Conservation (phyloP, 352 stramenopile species). For the Pythium sukuiense region DNA sequence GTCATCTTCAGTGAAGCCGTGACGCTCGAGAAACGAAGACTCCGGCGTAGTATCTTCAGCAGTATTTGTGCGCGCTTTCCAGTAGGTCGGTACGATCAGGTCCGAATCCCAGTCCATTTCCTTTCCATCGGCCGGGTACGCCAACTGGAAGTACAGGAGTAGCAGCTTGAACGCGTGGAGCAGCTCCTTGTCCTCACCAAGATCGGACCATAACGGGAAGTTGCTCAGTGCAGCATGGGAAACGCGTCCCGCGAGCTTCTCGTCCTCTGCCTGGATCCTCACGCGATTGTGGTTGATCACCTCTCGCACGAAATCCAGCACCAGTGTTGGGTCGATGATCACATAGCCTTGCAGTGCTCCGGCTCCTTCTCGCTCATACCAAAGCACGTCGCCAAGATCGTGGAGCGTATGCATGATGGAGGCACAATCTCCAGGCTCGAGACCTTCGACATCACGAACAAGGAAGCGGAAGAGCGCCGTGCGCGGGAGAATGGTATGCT, state of each 20-base stretch:
- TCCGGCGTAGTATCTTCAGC: neutral
- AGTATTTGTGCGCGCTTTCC: neutral
- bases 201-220: slow-evolving; percentile 14
- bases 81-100: slow-evolving; percentile 17
- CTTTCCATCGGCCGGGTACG: slow-evolving; percentile 17
- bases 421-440: slow-evolving; percentile 10
- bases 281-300: neutral
- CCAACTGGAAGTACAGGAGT: slow-evolving; percentile 22
- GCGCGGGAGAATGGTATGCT: slow-evolving; percentile 19
- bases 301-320: slow-evolving; percentile 18
- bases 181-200: slow-evolving; percentile 14
- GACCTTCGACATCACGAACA: no score
- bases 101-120: slow-evolving; percentile 24
- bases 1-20: slow-evolving; percentile 4
- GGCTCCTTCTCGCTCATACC: slow-evolving; percentile 13
- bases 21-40: neutral
- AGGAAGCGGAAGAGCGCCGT: slow-evolving; percentile 9
- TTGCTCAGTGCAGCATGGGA: neutral
- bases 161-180: slow-evolving; percentile 31
- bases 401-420: no score
- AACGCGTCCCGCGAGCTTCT: slow-evolving; percentile 3
- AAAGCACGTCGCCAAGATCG: slow-evolving; percentile 20
- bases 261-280: neutral
- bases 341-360: neutral
- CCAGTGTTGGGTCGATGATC: slow-evolving; percentile 24